phyloP scores from a whole-genome alignment of 768 basidiomycete genomes.

The Ramaria sp. region DNA sequence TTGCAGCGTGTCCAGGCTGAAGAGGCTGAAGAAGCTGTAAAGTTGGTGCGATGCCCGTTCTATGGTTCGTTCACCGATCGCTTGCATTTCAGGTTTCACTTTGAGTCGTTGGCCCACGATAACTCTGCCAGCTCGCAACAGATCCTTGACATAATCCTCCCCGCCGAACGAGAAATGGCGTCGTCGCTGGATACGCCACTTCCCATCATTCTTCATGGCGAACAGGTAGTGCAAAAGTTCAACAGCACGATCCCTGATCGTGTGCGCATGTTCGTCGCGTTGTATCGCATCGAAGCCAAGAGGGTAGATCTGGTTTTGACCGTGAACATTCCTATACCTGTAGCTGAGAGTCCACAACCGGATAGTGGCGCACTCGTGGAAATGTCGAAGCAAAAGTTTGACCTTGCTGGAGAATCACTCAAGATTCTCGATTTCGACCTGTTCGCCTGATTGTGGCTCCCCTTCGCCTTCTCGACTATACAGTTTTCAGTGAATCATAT shows the following conservation, averaged over 20 bases:
- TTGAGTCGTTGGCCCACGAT: slow-evolving; percentile 83
- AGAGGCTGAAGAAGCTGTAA: slow-evolving; percentile 57
- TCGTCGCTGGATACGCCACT: slow-evolving; percentile 40
- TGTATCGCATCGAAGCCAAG: slow-evolving; percentile 68
- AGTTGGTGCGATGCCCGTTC: slow-evolving; percentile 12
- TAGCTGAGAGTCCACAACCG: slow-evolving; percentile 28
- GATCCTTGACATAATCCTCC: slow-evolving; percentile 31
- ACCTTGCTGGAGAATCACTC: slow-evolving; percentile 45
- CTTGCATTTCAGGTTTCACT: slow-evolving; percentile 64
- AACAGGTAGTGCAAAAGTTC: slow-evolving; percentile 52
- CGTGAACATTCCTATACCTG: slow-evolving; percentile 61
- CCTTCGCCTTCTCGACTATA: no score
- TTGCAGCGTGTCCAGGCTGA: slow-evolving; percentile 57
- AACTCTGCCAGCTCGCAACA: slow-evolving; percentile 53
- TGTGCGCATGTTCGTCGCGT: slow-evolving; percentile 67
- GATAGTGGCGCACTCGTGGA: slow-evolving; percentile 28
- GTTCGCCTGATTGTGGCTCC: slow-evolving; percentile 39
- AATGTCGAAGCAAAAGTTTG: slow-evolving; percentile 38
- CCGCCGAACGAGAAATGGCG: slow-evolving; percentile 28
- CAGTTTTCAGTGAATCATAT: no score
- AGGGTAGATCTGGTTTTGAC: slow-evolving; percentile 75
- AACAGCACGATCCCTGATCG: slow-evolving; percentile 48
- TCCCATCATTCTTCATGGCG: slow-evolving; percentile 54
- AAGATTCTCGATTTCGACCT: slow-evolving; percentile 57
- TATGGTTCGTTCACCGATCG: neutral